Conservation (phyloP, 2,329 filamentous ascomycete genomes). For the Claviceps cyperi region DNA sequence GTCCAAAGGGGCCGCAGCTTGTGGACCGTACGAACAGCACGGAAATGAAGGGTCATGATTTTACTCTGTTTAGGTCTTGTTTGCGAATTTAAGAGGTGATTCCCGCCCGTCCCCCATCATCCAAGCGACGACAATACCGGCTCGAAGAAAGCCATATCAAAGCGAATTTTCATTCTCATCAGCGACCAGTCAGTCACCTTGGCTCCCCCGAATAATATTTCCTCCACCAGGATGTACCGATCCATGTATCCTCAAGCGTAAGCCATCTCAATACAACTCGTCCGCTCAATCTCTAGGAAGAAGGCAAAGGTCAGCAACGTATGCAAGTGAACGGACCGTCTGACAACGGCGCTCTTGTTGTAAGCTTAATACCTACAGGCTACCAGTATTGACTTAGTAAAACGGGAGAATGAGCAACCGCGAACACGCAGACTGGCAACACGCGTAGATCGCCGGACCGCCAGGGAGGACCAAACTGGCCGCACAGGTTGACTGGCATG, state of each 20-base stretch:
- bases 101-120: too few relatives aligned
- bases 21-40: too few relatives aligned
- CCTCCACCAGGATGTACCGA: not conserved
- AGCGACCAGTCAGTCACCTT: too few relatives aligned
- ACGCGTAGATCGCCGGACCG: not conserved
- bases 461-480: rapidly evolving
- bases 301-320: not conserved
- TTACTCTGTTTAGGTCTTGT: too few relatives aligned
- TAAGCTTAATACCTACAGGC: not conserved
- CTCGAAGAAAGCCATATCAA: too few relatives aligned
- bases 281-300: not conserved
- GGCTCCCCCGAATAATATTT: not conserved
- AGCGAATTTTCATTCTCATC: too few relatives aligned
- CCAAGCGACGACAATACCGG: too few relatives aligned
- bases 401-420: not conserved
- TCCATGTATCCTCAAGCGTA: not conserved
- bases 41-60: too few relatives aligned
- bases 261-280: not conserved
- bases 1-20: too few relatives aligned
- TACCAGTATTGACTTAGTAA: not conserved
- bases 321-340: not conserved
- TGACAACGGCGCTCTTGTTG: not conserved
- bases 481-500: not conserved
- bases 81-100: too few relatives aligned
- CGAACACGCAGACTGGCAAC: not conserved